Percentiles rank a stretch among this genome's conserved stretches.
Evolutionary conservation across 345 rosid genomes (phyloP).

Genomic region (Eucalyptus tenuipes): DNA sequence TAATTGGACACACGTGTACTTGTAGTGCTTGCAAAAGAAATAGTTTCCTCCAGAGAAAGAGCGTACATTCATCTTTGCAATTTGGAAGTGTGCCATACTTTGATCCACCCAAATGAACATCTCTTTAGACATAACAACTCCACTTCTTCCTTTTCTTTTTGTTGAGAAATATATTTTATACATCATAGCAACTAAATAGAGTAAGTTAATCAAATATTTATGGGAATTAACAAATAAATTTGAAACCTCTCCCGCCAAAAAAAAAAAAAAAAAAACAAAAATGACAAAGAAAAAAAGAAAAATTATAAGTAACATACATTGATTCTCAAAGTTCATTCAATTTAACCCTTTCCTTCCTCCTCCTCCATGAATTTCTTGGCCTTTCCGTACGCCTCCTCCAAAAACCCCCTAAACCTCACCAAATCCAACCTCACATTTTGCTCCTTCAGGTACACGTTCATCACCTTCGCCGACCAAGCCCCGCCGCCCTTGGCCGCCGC

Average conservation of each 20-base stretch:
- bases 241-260: not conserved
- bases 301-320: not conserved
- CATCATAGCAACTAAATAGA: too few species aligned
- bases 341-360: not conserved
- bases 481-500: not conserved
- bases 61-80: not conserved
- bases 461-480: not conserved
- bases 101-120: not conserved
- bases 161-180: too few species aligned
- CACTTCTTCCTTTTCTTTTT: not conserved
- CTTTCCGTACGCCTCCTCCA: not conserved
- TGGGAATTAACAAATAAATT: not conserved
- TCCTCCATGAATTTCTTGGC: slow-evolving; percentile 7
- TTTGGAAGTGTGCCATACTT: not conserved
- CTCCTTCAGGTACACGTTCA: slow-evolving; percentile 6
- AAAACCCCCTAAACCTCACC: not conserved
- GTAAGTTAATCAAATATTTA: too few species aligned
- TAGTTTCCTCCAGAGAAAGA: not conserved
- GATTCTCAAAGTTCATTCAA: not conserved
- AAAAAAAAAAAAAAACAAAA: too few species aligned
- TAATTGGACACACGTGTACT: not conserved
- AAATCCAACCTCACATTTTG: slow-evolving; percentile 13
- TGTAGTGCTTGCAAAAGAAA: not conserved
- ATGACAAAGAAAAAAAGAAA: not conserved
- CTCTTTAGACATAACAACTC: not conserved